A percentile compares a stretch with the other conserved stretches of the same genome.
Evolutionary conservation across 345 rosid genomes (phyloP).

Genomic region (Camelina sativa): DNA sequence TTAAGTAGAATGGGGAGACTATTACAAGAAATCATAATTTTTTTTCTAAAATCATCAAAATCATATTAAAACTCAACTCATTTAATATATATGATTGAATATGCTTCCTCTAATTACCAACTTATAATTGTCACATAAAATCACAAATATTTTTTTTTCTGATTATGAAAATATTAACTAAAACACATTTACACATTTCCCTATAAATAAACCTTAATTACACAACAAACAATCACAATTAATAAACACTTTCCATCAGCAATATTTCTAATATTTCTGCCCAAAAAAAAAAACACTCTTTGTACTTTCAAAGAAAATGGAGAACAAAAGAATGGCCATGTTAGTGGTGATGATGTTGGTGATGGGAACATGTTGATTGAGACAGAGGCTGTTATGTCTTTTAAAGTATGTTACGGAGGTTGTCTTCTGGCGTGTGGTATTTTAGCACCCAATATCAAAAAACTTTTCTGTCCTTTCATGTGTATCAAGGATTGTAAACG

Average conservation of each 20-base stretch:
- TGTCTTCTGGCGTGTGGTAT: background rate
- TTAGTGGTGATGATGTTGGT: conserved; percentile 28
- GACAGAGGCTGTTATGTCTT: conserved; percentile 7
- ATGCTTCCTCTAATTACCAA: background rate
- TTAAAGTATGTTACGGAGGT: conserved; percentile 8
- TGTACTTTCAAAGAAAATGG: conserved; percentile 21
- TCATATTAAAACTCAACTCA: too few relatives aligned
- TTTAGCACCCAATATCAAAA: background rate
- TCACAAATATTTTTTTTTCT: background rate
- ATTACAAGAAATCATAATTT: too few relatives aligned
- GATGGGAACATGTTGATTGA: conserved; percentile 31
- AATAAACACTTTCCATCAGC: background rate
- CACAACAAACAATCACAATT: conserved; percentile 9
- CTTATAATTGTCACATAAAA: background rate
- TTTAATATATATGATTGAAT: too few relatives aligned
- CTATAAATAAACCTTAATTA: background rate
- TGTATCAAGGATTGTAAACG: conserved; percentile 1
- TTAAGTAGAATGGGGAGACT: too few relatives aligned
- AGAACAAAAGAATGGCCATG: conserved; percentile 29
- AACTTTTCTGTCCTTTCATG: conserved; percentile 10
- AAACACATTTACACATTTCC: background rate
- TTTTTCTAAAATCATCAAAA: too few relatives aligned
- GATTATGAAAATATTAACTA: conserved; percentile 1
- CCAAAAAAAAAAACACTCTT: background rate
- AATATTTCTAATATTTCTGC: background rate